Conservation (phyloP, 768 basidiomycete species). For the Tulasnella sp. region DNA sequence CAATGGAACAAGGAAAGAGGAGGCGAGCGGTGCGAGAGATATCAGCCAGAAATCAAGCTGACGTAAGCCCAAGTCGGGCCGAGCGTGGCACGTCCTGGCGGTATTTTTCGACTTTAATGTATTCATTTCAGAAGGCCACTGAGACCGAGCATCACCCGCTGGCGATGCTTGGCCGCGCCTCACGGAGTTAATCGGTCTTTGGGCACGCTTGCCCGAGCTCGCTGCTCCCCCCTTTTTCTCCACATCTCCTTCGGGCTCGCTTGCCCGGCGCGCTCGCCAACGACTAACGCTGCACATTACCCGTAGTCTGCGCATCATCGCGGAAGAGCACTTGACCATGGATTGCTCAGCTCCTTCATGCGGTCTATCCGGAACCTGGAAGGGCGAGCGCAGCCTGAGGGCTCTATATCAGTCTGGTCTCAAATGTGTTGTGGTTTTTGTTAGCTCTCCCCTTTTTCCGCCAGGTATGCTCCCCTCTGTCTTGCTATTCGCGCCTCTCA, state of each 20-base stretch:
- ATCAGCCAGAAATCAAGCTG: too few relatives aligned
- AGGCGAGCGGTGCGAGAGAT: too few relatives aligned
- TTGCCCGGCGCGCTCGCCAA: not conserved
- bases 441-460: not conserved
- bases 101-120: not conserved
- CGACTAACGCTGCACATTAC: not conserved
- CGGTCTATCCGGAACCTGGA: not conserved
- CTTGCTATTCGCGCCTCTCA: not conserved
- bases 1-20: too few relatives aligned
- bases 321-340: not conserved
- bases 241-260: not conserved
- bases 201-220: not conserved
- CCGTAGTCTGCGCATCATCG: not conserved
- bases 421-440: not conserved
- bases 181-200: not conserved
- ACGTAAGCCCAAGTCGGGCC: too few relatives aligned
- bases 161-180: not conserved
- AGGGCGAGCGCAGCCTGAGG: not conserved
- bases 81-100: too few relatives aligned
- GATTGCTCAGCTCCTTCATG: not conserved
- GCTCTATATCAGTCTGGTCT: not conserved
- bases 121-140: conserved; percentile 3
- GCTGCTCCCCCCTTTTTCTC: not conserved
- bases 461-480: not conserved
- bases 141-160: conserved; percentile 6